A percentile compares a stretch with the other conserved stretches of the same genome.
Evolutionary conservation across 108 stramenopile genomes (phyloP).

Genomic region (Aureococcus anophagefferens): DNA sequence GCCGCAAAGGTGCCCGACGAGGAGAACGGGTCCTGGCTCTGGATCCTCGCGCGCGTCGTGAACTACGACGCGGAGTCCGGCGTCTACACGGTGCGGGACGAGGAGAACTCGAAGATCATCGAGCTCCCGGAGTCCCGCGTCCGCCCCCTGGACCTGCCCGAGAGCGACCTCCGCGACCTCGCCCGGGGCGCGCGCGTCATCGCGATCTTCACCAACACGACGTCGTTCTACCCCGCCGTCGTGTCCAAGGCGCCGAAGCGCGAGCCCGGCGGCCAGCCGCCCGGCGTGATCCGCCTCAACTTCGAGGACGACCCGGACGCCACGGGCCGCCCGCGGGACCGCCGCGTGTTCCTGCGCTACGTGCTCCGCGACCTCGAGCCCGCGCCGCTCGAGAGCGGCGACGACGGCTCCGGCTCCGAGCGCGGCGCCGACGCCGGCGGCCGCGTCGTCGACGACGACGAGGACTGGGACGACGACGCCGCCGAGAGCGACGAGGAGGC

Average conservation of each 20-base stretch:
- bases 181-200: constrained; percentile 70
- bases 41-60: constrained; percentile 80
- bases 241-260: constrained; percentile 71
- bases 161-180: constrained; percentile 63
- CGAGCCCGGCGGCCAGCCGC: constrained; percentile 30
- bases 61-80: constrained; percentile 73
- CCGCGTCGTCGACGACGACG: no score
- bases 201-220: constrained; percentile 97
- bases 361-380: constrained; percentile 55
- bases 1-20: constrained; percentile 89
- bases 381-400: no score
- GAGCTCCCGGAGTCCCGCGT: constrained; percentile 81
- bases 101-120: constrained; percentile 80
- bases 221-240: constrained; percentile 81
- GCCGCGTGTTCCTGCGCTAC: constrained; percentile 80
- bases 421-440: no score
- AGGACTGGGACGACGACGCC: no score
- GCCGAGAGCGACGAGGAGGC: no score
- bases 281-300: constrained; percentile 82
- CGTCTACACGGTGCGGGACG: constrained; percentile 89
- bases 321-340: constrained; percentile 72
- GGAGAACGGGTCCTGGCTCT: constrained; percentile 91
- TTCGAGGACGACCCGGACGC: constrained; percentile 89
- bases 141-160: constrained; percentile 67
- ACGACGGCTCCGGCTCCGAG: no score